phyloP scores from a whole-genome alignment of 306 rosid genomes.

The Vigna nakashimae region DNA sequence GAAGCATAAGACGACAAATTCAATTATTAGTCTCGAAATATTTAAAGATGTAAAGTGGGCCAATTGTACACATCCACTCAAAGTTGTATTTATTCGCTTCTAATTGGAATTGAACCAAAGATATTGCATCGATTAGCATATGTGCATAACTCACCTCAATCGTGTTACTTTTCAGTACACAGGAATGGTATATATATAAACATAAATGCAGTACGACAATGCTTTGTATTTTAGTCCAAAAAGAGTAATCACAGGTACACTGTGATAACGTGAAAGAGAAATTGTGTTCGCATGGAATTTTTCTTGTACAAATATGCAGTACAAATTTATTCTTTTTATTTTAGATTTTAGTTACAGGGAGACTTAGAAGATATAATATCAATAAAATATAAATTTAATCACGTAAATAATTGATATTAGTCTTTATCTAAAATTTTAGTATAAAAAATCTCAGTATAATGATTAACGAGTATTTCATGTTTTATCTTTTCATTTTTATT shows the following conservation, averaged over 20 bases:
- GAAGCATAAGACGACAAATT: slow-evolving; percentile 25
- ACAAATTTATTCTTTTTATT: too few relatives aligned
- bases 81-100: slow-evolving; percentile 31
- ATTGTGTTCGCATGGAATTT: not conserved
- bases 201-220: not conserved
- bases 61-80: slow-evolving; percentile 21
- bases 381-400: too few relatives aligned
- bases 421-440: too few relatives aligned
- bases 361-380: too few relatives aligned
- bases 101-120: not conserved
- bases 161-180: slow-evolving; percentile 1
- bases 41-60: slow-evolving; percentile 30
- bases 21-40: slow-evolving; percentile 27
- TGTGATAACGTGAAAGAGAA: not conserved
- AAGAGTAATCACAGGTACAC: not conserved
- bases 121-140: not conserved
- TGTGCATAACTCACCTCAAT: not conserved
- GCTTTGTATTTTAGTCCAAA: not conserved
- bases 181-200: not conserved
- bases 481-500: too few relatives aligned
- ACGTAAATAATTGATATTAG: too few relatives aligned
- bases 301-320: too few relatives aligned
- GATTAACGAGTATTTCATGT: too few relatives aligned
- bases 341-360: too few relatives aligned
- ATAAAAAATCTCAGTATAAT: too few relatives aligned